Base-by-base conservation (phyloP, 352 stramenopile species). In the Thalassiosira livingstoniorum region DNA sequence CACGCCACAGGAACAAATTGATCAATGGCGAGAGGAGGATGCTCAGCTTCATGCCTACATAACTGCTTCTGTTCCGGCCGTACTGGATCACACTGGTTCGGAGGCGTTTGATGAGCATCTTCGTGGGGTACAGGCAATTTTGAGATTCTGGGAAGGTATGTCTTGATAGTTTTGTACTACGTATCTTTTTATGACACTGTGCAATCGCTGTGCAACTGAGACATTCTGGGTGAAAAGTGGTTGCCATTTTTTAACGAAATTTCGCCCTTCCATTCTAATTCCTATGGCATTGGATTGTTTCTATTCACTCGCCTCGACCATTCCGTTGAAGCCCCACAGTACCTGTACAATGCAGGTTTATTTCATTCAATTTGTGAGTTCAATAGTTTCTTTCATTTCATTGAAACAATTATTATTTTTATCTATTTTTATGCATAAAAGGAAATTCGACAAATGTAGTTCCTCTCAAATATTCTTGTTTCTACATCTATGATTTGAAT, bases 291-390 rank as follows among this genome's bases (percentile, higher is more conserved):
- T n/a, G n/a, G n/a, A n/a, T n/a, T n/a, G n/a, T n/a, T n/a, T n/a
- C n/a, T n/a, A n/a, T n/a, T n/a, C n/a, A n/a, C n/a, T n/a, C n/a
- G n/a, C n/a, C n/a, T n/a, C n/a, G n/a, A n/a, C n/a, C n/a, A n/a
- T n/a, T n/a, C n/a, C n/a, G n/a, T n/a, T n/a, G n/a, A n/a, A 45
- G 80, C 85, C 21, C 82, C 88, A 4, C 32, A 84, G 15, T 53
- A 93, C 70, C 42, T 94, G 37, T 83, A 78, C 55, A 82, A 85
- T 75, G 90, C 92, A 27, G 92, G 90, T 25, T 79, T 95, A 3
- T 95, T 95, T 75, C 92, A 95, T 86, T 89, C 73, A 2, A 92
- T 95, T 75, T 95, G 77, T 85, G 64, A 85, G 77, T 74, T 42
- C 29, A 31, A 25, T 34, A 15, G 3, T 62, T 13, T 64, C 18